Evolutionary conservation across 2,329 filamentous ascomycete species (phyloP), one percentile per base, ranked within the genome.

Genomic region (Tolypocladium tundrense): DNA sequence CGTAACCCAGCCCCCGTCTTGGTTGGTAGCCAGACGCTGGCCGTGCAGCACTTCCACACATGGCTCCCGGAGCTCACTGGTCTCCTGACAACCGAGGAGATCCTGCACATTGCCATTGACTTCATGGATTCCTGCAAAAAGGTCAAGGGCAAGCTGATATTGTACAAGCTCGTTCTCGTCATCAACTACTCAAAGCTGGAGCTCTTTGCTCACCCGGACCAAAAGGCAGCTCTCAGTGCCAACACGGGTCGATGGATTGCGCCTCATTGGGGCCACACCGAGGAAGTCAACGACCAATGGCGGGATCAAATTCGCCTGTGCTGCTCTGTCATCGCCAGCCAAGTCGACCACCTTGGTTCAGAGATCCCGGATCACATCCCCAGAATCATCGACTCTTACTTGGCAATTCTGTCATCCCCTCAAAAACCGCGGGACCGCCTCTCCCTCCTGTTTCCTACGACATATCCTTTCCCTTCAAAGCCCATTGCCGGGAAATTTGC

Each of bases 21-120:
- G 31, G 89, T 97, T 16, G 94, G 94, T 40, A 97, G 90, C 62
- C 96, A 99, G 73, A 97, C 94, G 0, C 77, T 99, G 54, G 86
- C 95, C 2, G 91, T 97, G 14, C 94, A 99, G 72, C 91, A 97
- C 70, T 96, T 97, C 70, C 93, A 97, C 69, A 89, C 90, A 0
- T 99, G 94, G 94, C 77, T 99, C n/a, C 93, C 94, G 0, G 93
- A 97, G 69, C 83, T 99, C 11, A 80, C 84, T 0, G 85, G 87
- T 1, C 79, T 94, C 42, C 80, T 97, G 68, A 83, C 82, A 4
- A 86, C 87, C 0, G 88, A 91, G 65, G 93, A 97, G 69, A 93
- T 97, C 52, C 77, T 97, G 56, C 88, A 96, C 66, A 88, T 97
- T 62, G 91, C 92, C 45, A 90, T 95, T 61, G 90, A 93, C 72